Evolutionary conservation across 768 basidiomycete genomes (phyloP), one percentile per base, ranked within the genome.

Genomic region (Glaciozyma martinii): DNA sequence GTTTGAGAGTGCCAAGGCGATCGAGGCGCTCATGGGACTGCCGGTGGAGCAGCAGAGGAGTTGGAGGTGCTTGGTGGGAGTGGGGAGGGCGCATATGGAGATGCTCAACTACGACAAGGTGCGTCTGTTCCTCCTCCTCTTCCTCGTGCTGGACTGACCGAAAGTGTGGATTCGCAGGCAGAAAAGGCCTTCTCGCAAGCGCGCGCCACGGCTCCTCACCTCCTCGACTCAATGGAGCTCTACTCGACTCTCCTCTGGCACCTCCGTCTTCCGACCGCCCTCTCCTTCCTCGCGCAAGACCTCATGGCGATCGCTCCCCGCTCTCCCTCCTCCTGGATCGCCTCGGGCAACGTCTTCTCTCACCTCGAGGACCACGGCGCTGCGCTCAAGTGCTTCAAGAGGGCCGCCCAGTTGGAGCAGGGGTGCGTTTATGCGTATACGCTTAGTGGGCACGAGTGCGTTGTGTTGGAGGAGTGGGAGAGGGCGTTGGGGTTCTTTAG

Each of bases 191-290:
- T 93, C 80, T 83, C 83, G 70, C 82, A 85, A 23, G 84, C 90
- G 58, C 83, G 92, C 50, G 79, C 79, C n/a, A 79, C 89, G 66
- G 88, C 97, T 68, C 93, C 93, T n/a, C 88, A 90, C 80, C 84
- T 89, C 29, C 76, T 93, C 63, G 83, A 84, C 80, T 89, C 91
- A 76, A 92, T 95, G 89, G 93, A 98, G 77, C 84, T 92, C 49
- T 95, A 90, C 78, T 95, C 93, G 54, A 95, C 95, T 32, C 82
- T 94, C 43, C 80, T 98, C 53, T 99, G 94, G 94, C 94, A 98
- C 77, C 79, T 95, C 56, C 87, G 89, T 74, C 83, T 85, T 70
- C 84, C 83, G 68, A 85, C 91, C 59, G 83, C 87, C 70, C 81
- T 99, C 64, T 92, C 94, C 5, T 90, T 87, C 79, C 81, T 99